A percentile compares a stretch with the other conserved stretches of the same genome.
Conservation (phyloP, 2,329 filamentous ascomycete genomes). For the Fusarium sp. region DNA sequence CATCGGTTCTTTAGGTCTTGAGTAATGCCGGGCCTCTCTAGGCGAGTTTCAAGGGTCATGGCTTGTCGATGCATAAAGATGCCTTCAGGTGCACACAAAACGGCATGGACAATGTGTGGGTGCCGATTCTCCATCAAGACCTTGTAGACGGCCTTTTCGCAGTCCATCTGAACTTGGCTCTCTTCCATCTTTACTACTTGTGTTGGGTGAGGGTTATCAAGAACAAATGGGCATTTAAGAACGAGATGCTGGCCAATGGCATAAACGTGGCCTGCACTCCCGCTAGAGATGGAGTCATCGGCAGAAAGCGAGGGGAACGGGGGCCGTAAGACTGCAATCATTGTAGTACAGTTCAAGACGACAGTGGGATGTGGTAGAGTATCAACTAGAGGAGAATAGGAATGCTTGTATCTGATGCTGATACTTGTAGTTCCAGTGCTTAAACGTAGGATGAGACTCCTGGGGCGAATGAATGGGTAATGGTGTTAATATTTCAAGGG, state of each 20-base stretch:
- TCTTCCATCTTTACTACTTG: not conserved
- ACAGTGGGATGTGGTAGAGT: too few relatives aligned
- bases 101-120: slow-evolving; percentile 9
- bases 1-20: not conserved
- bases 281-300: not conserved
- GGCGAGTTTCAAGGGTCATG: not conserved
- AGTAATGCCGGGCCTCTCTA: not conserved
- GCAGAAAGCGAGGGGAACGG: not conserved
- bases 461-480: too few relatives aligned
- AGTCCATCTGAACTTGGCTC: not conserved
- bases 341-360: too few relatives aligned
- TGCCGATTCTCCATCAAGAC: slow-evolving; percentile 5
- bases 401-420: too few relatives aligned
- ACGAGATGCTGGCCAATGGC: slow-evolving; percentile 16
- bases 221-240: slow-evolving; percentile 13
- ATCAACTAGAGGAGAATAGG: too few relatives aligned
- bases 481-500: too few relatives aligned
- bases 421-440: too few relatives aligned
- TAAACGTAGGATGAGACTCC: too few relatives aligned
- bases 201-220: slow-evolving; percentile 2
- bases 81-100: not conserved
- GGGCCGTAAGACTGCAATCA: too few relatives aligned
- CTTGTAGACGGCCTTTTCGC: slow-evolving; percentile 7
- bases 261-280: slow-evolving; percentile 15
- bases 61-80: slow-evolving; percentile 21